These are phyloP conservation scores for Dryas alaskensis DNA, from an alignment of 306 rosid species.

Conservation along the genomic window DNA sequence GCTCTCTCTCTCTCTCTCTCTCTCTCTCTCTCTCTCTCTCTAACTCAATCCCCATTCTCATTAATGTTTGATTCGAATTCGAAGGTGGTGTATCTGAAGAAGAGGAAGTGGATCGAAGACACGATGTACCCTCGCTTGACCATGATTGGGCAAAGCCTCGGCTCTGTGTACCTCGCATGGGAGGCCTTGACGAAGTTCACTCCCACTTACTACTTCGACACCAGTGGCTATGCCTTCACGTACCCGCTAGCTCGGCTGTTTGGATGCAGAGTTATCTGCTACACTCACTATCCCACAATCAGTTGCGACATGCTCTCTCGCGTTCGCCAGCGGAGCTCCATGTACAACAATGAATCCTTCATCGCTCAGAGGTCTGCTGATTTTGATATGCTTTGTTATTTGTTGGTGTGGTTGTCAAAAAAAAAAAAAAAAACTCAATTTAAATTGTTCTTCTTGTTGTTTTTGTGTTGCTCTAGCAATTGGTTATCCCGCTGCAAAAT, in stretches of 20 bases:
- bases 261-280: constrained; percentile 85
- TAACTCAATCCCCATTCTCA: too few relatives aligned
- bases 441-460: background rate
- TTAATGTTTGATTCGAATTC: background rate
- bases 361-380: constrained; percentile 59
- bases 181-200: constrained; percentile 84
- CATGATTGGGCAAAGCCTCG: constrained; percentile 91
- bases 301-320: constrained; percentile 93
- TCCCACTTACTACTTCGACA: constrained; percentile 71
- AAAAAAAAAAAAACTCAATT: too few relatives aligned
- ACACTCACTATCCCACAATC: constrained; percentile 95
- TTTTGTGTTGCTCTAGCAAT: constrained; percentile 51
- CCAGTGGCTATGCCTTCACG: constrained; percentile 92
- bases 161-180: constrained; percentile 80
- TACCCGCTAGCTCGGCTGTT: constrained; percentile 86
- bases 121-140: constrained; percentile 80
- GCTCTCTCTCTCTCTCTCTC: constrained; percentile 4
- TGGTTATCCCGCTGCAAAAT: constrained; percentile 81
- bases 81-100: constrained; percentile 77
- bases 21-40: background rate
- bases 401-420: background rate
- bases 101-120: constrained; percentile 90
- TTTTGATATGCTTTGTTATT: background rate
- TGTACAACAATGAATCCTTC: constrained; percentile 75
- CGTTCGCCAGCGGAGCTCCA: constrained; percentile 59